These are phyloP conservation scores for Amanita polypyramis DNA, from an alignment of 768 basidiomycete species.

Conservation along the genomic window DNA sequence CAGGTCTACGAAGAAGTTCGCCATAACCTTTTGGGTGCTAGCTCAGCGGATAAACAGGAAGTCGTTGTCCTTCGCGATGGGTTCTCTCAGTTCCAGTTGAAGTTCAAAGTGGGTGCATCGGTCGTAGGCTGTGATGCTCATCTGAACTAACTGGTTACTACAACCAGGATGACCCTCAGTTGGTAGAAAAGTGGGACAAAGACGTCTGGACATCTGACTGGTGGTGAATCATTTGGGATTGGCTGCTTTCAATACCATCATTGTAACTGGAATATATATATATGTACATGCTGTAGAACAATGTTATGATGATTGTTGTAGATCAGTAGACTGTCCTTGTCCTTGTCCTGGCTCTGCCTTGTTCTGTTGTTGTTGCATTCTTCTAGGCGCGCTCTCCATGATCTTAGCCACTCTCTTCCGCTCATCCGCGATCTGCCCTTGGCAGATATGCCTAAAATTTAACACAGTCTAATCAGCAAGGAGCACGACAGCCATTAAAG, in stretches of 20 bases:
- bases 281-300: conserved; percentile 5
- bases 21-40: conserved; percentile 30
- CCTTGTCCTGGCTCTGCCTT: conserved; percentile 6
- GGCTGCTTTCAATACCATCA: too few relatives aligned
- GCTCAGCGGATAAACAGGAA: conserved; percentile 30
- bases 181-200: conserved; percentile 73
- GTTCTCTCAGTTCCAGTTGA: conserved; percentile 59
- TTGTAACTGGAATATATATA: too few relatives aligned
- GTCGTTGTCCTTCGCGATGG: conserved; percentile 63
- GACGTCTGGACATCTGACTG: conserved; percentile 45
- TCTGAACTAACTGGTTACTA: too few relatives aligned
- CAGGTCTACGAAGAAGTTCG: conserved; percentile 67
- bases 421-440: conserved; percentile 42
- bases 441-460: conserved; percentile 49
- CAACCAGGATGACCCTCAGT: conserved; percentile 46
- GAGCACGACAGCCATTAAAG: neutral
- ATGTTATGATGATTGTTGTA: conserved; percentile 6
- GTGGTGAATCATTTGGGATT: neutral
- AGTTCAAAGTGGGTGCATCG: conserved; percentile 44
- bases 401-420: conserved; percentile 42
- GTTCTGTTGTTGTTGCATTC: conserved; percentile 35
- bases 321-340: neutral
- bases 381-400: conserved; percentile 51
- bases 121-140: neutral
- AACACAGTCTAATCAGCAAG: neutral